Conservation (phyloP, 345 rosid species). For the Populus simonii region DNA sequence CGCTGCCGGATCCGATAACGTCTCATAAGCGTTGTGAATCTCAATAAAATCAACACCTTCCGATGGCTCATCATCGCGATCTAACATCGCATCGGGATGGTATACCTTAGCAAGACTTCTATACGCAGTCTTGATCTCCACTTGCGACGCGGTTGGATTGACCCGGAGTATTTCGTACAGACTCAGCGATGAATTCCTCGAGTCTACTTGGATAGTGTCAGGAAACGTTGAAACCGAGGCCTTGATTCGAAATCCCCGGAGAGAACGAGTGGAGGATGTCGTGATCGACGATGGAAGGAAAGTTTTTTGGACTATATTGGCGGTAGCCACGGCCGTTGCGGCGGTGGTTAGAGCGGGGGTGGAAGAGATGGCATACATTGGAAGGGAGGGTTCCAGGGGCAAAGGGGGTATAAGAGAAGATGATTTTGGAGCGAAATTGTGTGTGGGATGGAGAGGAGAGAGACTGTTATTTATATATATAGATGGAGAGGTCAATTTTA, state of each 20-base stretch:
- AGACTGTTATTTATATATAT: neutral
- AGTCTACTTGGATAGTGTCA: neutral
- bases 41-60: slow-evolving; percentile 62
- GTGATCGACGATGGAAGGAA: neutral
- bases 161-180: slow-evolving; percentile 30
- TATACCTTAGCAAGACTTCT: slow-evolving; percentile 46
- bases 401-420: neutral
- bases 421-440: neutral
- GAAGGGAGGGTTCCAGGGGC: neutral
- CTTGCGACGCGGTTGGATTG: slow-evolving; percentile 8
- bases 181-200: neutral
- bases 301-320: neutral
- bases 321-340: neutral
- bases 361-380: neutral
- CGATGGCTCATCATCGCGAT: slow-evolving; percentile 16
- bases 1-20: slow-evolving; percentile 67
- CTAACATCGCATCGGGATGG: slow-evolving; percentile 51
- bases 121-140: slow-evolving; percentile 23
- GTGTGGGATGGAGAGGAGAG: slow-evolving; percentile 9
- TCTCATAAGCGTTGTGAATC: slow-evolving; percentile 69
- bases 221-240: slow-evolving; percentile 10
- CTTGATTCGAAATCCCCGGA: neutral
- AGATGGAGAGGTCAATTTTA: neutral
- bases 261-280: neutral
- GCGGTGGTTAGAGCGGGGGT: neutral